These are phyloP conservation scores for Fusarium liriodendri DNA, from an alignment of 2,329 filamentous ascomycete species.

Conservation along the genomic window DNA sequence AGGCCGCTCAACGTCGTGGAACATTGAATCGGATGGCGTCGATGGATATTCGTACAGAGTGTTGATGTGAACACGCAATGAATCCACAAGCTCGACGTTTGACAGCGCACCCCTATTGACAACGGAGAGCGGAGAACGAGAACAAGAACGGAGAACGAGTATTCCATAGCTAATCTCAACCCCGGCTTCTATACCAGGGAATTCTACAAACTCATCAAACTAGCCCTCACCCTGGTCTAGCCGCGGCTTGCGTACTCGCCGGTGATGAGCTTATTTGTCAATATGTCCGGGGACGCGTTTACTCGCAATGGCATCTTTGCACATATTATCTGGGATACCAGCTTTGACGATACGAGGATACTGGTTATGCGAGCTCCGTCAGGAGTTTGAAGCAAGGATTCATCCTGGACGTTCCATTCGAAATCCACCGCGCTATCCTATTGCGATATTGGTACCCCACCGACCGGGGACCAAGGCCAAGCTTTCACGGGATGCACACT, in stretches of 20 bases:
- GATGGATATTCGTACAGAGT: not conserved
- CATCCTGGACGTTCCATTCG: constrained; percentile 12
- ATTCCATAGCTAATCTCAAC: not conserved
- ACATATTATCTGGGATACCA: not conserved
- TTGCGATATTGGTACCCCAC: not conserved
- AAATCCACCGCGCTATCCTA: constrained; percentile 27
- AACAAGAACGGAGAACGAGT: not conserved
- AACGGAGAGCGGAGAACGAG: not conserved
- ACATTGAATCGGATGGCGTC: constrained; percentile 4
- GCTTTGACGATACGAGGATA: constrained; percentile 1
- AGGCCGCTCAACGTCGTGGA: constrained; percentile 5
- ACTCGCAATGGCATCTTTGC: not conserved
- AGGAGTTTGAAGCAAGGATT: not conserved
- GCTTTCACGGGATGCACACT: constrained; percentile 16
- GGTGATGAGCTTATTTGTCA: constrained; percentile 36
- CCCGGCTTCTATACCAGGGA: constrained; percentile 4
- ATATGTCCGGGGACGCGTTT: constrained; percentile 22
- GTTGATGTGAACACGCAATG: not conserved
- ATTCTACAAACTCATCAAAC: constrained; percentile 33
- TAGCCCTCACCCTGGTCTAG: constrained; percentile 23
- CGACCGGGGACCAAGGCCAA: constrained; percentile 1
- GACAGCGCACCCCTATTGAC: constrained; percentile 12
- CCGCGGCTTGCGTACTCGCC: constrained; percentile 18
- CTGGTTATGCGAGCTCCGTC: not conserved
- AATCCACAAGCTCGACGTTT: not conserved